A percentile compares a stretch with the other conserved stretches of the same genome.
phyloP scores from a whole-genome alignment of 768 basidiomycete species.

The Suillus hirtellus region DNA sequence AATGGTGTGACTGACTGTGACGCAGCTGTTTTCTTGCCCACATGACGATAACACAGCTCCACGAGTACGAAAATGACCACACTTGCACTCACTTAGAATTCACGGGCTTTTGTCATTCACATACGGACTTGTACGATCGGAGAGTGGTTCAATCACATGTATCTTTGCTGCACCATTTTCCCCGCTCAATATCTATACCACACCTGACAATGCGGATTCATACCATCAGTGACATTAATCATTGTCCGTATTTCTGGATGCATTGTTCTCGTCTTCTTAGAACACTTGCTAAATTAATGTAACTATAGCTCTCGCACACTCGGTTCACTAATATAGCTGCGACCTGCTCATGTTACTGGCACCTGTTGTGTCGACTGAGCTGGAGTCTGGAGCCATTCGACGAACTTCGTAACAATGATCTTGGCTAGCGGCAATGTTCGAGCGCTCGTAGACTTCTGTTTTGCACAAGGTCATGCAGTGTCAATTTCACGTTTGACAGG shows the following conservation, averaged over 20 bases:
- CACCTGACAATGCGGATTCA: slow-evolving; percentile 15
- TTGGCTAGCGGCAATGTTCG: background rate
- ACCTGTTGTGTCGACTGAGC: background rate
- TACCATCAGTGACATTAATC: slow-evolving; percentile 19
- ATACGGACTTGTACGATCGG: slow-evolving; percentile 16
- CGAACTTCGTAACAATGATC: background rate
- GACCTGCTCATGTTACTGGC: background rate
- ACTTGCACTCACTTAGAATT: slow-evolving; percentile 5
- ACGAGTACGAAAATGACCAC: background rate
- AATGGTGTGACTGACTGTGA: slow-evolving; percentile 13
- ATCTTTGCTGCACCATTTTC: slow-evolving; percentile 25
- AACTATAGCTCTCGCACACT: slow-evolving; percentile 20
- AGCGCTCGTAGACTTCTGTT: background rate
- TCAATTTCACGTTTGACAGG: background rate
- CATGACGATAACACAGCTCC: slow-evolving; percentile 34
- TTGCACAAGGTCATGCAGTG: background rate
- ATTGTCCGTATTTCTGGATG: slow-evolving; percentile 14
- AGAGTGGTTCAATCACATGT: slow-evolving; percentile 25
- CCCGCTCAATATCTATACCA: slow-evolving; percentile 30
- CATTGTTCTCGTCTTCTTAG: slow-evolving; percentile 11
- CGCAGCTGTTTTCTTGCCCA: slow-evolving; percentile 63
- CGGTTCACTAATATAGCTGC: background rate
- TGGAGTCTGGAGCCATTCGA: background rate
- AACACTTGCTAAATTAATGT: slow-evolving; percentile 31
- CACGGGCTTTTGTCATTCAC: slow-evolving; percentile 13